Conservation (phyloP, 1,139 yeast species). For the Oligophagozyma castellii region DNA sequence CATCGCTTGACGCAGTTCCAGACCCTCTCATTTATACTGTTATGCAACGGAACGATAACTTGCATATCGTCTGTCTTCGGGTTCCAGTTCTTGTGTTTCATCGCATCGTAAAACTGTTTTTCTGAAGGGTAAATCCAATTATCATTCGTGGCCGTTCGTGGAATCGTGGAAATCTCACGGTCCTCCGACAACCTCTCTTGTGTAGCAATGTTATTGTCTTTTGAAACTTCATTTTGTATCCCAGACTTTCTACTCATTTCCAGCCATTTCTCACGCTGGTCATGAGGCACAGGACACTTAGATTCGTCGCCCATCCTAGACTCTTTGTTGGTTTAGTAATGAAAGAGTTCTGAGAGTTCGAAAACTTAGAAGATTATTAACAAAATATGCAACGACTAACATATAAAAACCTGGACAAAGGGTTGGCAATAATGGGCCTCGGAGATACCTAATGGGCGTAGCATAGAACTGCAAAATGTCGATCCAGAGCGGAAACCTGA, state of each 20-base stretch:
- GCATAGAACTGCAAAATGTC: constrained; percentile 22
- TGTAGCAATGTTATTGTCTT: no score
- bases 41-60: constrained; percentile 87
- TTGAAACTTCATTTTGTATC: constrained; percentile 3
- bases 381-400: no score
- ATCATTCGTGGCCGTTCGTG: constrained; percentile 42
- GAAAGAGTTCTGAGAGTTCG: no score
- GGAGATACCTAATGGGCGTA: no score
- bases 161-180: constrained; percentile 72
- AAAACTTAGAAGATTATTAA: no score
- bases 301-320: constrained; percentile 16
- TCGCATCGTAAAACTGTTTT: constrained; percentile 87
- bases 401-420: no score
- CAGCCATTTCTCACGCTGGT: constrained; percentile 46
- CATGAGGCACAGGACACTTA: constrained; percentile 57
- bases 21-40: constrained; percentile 83
- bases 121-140: constrained; percentile 96
- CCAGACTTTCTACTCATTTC: constrained; percentile 36
- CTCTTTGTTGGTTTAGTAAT: no score
- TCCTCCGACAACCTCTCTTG: constrained; percentile 17
- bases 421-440: no score
- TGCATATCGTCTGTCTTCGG: constrained; percentile 77
- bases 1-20: constrained; percentile 77
- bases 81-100: constrained; percentile 81
- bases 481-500: constrained; percentile 34